Base-by-base conservation (phyloP, 192 early-diverging fungal genomes). In the Coemansia sp. region DNA sequence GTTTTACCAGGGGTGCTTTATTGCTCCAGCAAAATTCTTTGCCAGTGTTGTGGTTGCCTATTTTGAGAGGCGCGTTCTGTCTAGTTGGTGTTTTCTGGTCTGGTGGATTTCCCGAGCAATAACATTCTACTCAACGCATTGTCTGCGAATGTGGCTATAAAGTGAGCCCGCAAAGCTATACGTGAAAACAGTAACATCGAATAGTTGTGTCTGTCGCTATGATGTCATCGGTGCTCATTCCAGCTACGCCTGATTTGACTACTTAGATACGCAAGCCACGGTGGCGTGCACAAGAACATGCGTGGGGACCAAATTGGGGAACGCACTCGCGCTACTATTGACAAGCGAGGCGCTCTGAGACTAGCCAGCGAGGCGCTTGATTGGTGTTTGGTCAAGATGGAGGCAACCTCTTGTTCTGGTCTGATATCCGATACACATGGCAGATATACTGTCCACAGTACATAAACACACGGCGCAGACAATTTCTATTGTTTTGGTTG, bases 201-300 rank as follows among this genome's bases (percentile, higher is more conserved):
- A 38, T 38, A 58, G n/a, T 32, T 53, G 52, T 17, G 52, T 32
- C n/a, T 35, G 52, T 32, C 52, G 26, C 43, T 12, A 26, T 46
- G 43, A 46, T 21, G 12, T 46, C 43, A 46, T 46, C 43, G 43
- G 19, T 46, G 22, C 43, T 46, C 43, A 46, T 46, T 46, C 43
- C 21, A 10, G 19, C 19, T 4, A 26, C 38, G 15, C 10, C 15
- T 38, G 36, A 12, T 38, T 14, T 38, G 36, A 8, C 36, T 12
- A 14, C 36, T 4, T 38, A 8, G 36, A 38, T 38, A 38, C 36
- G 41, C 41, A 43, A 43, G 41, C 41, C 41, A 43, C 41, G 21
- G n/a, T 43, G 18, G 3, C 21, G 41, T 43, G 41, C 11, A 19
- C 41, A 1, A 43, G 41, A 21, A 10, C 5, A 43, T 43, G 41